Evolutionary conservation across 2,329 filamentous ascomycete species (phyloP).

Genomic region (Neofusicoccum umdonicola): DNA sequence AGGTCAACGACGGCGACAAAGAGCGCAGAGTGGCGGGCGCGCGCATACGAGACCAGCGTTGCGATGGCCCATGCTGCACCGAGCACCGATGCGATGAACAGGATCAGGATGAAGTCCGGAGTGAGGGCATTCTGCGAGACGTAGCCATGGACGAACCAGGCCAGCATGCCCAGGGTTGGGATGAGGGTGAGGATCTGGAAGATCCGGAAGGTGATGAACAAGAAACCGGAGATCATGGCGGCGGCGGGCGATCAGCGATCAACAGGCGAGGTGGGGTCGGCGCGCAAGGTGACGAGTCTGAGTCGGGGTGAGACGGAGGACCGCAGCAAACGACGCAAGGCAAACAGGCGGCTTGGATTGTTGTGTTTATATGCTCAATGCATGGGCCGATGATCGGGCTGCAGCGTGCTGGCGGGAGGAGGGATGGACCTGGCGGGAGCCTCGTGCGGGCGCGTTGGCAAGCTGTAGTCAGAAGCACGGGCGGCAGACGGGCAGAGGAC

Average conservation of each 20-base stretch:
- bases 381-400: neutral
- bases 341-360: neutral
- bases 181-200: slow-evolving; percentile 62
- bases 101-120: slow-evolving; percentile 59
- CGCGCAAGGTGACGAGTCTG: neutral
- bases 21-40: slow-evolving; percentile 56
- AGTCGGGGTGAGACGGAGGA: neutral
- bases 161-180: slow-evolving; percentile 62
- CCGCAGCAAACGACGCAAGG: neutral
- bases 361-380: slow-evolving; percentile 2
- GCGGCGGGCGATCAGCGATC: neutral
- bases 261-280: neutral
- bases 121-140: slow-evolving; percentile 57
- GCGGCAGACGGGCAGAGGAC: neutral
- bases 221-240: slow-evolving; percentile 47
- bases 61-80: slow-evolving; percentile 61
- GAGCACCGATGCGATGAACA: slow-evolving; percentile 64
- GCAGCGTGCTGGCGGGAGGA: neutral
- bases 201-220: slow-evolving; percentile 62
- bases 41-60: slow-evolving; percentile 59
- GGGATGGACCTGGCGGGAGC: neutral
- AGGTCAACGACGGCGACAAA: slow-evolving; percentile 64
- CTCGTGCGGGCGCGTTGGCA: neutral
- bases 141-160: slow-evolving; percentile 62
- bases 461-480: neutral